Percentiles rank a stretch among this genome's conserved stretches.
Conservation (phyloP, 2,329 filamentous ascomycete genomes). For the Alternaria ethzedia region DNA sequence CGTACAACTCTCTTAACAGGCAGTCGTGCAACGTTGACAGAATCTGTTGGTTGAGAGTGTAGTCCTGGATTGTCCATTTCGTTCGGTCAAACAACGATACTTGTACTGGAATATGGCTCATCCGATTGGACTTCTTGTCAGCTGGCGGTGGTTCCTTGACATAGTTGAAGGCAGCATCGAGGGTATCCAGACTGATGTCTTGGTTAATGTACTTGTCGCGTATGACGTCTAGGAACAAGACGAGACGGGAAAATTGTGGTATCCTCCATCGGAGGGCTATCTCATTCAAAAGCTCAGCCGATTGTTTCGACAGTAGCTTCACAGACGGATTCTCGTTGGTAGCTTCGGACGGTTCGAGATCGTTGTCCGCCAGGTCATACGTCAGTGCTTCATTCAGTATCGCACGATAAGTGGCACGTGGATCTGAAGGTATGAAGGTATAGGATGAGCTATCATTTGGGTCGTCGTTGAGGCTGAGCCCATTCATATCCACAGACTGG, state of each 20-base stretch:
- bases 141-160: constrained; percentile 75
- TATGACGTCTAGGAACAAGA: constrained; percentile 83
- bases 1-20: constrained; percentile 84
- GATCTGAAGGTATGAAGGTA: constrained; percentile 87
- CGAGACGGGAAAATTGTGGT: constrained; percentile 78
- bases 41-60: constrained; percentile 71
- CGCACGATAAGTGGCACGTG: constrained; percentile 81
- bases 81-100: constrained; percentile 54
- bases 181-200: constrained; percentile 78
- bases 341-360: constrained; percentile 57
- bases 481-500: constrained; percentile 70
- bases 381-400: constrained; percentile 78
- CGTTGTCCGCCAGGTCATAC: constrained; percentile 64
- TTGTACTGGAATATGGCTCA: constrained; percentile 48
- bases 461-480: constrained; percentile 66
- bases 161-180: constrained; percentile 83
- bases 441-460: constrained; percentile 69
- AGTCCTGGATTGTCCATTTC: constrained; percentile 59
- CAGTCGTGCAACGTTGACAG: constrained; percentile 79
- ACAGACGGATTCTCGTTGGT: constrained; percentile 57
- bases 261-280: constrained; percentile 88
- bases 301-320: constrained; percentile 73
- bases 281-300: constrained; percentile 82
- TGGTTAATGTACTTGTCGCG: constrained; percentile 84
- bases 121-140: constrained; percentile 65